Percentiles rank a stretch among this genome's conserved stretches.
phyloP scores from a whole-genome alignment of 129 eudicot genomes.

The Flaveria sonorensis region DNA sequence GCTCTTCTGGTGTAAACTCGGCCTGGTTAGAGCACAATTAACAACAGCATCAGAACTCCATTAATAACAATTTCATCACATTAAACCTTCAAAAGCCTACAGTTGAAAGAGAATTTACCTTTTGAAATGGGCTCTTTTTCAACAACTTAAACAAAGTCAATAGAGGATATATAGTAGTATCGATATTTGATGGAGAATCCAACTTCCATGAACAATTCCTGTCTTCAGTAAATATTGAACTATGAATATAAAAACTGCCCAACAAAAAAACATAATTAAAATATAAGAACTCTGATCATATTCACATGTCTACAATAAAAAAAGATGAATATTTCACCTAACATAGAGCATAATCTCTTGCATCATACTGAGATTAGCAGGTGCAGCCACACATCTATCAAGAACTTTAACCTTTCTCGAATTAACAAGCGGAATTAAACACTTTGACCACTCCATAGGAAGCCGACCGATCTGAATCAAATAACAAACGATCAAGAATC shows the following conservation, averaged over 20 bases:
- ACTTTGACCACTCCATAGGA: slow-evolving; percentile 88
- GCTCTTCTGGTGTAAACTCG: slow-evolving; percentile 82
- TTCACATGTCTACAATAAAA: background rate
- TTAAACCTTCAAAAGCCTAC: background rate
- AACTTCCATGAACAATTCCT: slow-evolving; percentile 65
- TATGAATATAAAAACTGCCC: slow-evolving; percentile 70
- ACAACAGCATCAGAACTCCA: slow-evolving; percentile 15
- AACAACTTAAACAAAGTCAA: slow-evolving; percentile 62
- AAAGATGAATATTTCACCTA: slow-evolving; percentile 36
- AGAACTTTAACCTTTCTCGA: slow-evolving; percentile 71
- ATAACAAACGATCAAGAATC: background rate
- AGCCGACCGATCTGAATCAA: slow-evolving; percentile 64
- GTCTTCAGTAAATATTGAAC: slow-evolving; percentile 54
- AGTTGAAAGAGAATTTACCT: slow-evolving; percentile 41
- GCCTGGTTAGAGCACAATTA: slow-evolving; percentile 46
- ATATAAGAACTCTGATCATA: background rate
- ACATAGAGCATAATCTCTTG: slow-evolving; percentile 74
- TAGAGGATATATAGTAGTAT: slow-evolving; percentile 67
- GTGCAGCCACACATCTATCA: slow-evolving; percentile 78
- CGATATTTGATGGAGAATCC: slow-evolving; percentile 50
- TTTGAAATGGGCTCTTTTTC: slow-evolving; percentile 63
- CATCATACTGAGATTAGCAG: slow-evolving; percentile 53
- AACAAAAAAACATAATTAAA: background rate
- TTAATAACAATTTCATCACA: background rate
- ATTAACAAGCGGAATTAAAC: slow-evolving; percentile 80